Evolutionary conservation across 1,284 basidiomycete species (phyloP).

Genomic region (Heliocybe sulcata): DNA sequence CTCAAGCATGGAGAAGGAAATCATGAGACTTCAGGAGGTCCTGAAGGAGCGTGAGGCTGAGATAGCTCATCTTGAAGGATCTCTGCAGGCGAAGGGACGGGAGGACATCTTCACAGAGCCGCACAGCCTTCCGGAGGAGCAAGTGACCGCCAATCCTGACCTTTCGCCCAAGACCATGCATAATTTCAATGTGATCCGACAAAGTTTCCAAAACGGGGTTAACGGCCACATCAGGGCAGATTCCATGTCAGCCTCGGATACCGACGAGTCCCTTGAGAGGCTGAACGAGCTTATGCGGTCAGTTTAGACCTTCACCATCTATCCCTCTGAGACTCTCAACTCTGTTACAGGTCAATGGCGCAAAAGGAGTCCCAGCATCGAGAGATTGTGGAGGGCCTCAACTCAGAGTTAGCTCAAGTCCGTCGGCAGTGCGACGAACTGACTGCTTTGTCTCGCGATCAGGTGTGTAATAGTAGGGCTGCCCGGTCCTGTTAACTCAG

Average conservation of each 20-base stretch:
- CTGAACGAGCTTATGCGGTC: conserved; percentile 86
- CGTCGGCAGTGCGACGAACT: conserved; percentile 77
- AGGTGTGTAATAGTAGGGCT: conserved; percentile 37
- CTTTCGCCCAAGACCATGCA: conserved; percentile 64
- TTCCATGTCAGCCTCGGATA: conserved; percentile 32
- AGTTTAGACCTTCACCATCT: conserved; percentile 17
- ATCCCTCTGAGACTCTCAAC: conserved; percentile 7
- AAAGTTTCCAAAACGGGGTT: conserved; percentile 41
- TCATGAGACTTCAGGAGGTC: conserved; percentile 85
- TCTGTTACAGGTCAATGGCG: conserved; percentile 73
- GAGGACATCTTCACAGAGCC: neutral
- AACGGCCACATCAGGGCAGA: conserved; percentile 16
- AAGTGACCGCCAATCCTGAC: conserved; percentile 16
- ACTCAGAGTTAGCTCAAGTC: conserved; percentile 58
- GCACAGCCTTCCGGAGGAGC: neutral
- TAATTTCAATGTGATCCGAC: conserved; percentile 65
- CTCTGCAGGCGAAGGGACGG: conserved; percentile 44
- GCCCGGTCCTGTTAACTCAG: neutral
- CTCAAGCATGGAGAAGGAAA: conserved; percentile 84
- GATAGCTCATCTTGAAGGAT: conserved; percentile 70
- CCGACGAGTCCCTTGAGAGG: conserved; percentile 64
- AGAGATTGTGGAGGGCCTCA: conserved; percentile 68
- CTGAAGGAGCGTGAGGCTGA: conserved; percentile 84
- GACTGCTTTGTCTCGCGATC: conserved; percentile 71
- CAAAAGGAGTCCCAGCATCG: conserved; percentile 86